A percentile compares a stretch with the other conserved stretches of the same genome.
Conservation (phyloP, 2,329 filamentous ascomycete genomes). For the Saccharata proteae region DNA sequence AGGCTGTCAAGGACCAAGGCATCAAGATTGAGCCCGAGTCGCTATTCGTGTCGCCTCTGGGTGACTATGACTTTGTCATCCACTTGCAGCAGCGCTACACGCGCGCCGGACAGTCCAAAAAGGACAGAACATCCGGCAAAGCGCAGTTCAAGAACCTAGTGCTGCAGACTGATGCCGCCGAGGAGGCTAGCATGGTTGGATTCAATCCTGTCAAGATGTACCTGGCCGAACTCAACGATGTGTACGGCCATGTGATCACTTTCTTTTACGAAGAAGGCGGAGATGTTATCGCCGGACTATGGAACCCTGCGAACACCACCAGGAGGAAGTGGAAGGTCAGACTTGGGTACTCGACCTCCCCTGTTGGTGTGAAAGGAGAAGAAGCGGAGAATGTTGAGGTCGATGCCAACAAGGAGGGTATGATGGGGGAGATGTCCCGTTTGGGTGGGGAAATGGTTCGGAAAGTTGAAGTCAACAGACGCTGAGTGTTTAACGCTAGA, state of each 20-base stretch:
- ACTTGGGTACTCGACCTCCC: conserved; percentile 54
- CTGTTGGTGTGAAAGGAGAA: conserved; percentile 23
- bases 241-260: conserved; percentile 59
- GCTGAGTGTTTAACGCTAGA: conserved; percentile 1
- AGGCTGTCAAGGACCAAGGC: conserved; percentile 29
- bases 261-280: conserved; percentile 63
- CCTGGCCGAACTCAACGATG: conserved; percentile 51
- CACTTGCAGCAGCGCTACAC: conserved; percentile 49
- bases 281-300: conserved; percentile 50
- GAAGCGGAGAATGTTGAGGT: conserved; percentile 35
- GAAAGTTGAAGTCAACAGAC: conserved; percentile 8
- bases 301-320: conserved; percentile 44
- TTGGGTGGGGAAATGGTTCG: conserved; percentile 48
- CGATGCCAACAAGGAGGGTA: conserved; percentile 53
- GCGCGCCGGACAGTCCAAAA: conserved; percentile 17
- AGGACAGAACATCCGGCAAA: conserved; percentile 23
- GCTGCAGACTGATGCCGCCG: conserved; percentile 33
- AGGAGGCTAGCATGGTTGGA: conserved; percentile 33
- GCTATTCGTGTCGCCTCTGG: conserved; percentile 61
- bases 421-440: conserved; percentile 61
- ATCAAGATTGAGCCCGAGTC: conserved; percentile 32
- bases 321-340: conserved; percentile 57
- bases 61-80: conserved; percentile 80
- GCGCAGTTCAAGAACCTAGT: conserved; percentile 72
- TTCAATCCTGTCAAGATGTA: conserved; percentile 52